Evolutionary conservation across 164 flowering plant species (phyloP).

Genomic region (Sedum album): DNA sequence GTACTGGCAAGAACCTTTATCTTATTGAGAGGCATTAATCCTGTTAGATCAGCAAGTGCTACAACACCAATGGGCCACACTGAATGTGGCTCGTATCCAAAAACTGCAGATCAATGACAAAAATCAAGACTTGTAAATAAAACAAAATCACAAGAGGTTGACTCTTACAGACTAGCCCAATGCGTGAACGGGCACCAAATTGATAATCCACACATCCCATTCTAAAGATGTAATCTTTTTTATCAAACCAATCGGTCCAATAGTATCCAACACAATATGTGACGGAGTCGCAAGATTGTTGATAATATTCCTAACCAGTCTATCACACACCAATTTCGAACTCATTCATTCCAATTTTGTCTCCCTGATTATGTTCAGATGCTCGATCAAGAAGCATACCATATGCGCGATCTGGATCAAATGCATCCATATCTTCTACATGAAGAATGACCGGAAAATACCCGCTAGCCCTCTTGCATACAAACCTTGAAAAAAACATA

Average conservation of each 20-base stretch:
- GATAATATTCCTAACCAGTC: background rate
- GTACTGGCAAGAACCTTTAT: conserved; percentile 84
- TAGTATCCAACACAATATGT: too few relatives aligned
- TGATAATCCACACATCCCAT: too few relatives aligned
- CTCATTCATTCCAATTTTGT: too few relatives aligned
- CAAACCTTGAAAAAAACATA: conserved; percentile 44
- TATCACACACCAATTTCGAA: background rate
- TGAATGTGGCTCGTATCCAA: conserved; percentile 94
- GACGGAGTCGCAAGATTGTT: too few relatives aligned
- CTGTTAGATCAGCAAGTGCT: conserved; percentile 63
- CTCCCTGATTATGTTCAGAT: too few relatives aligned
- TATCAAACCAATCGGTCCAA: too few relatives aligned
- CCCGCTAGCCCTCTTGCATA: conserved; percentile 66
- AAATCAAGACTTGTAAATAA: background rate
- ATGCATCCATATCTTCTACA: conserved; percentile 66
- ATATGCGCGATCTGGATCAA: conserved; percentile 64
- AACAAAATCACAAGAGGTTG: background rate
- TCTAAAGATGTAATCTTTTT: too few relatives aligned
- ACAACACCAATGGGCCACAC: conserved; percentile 86
- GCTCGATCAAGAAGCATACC: conserved; percentile 28
- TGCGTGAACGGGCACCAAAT: too few relatives aligned
- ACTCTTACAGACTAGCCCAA: background rate
- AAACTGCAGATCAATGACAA: conserved; percentile 43
- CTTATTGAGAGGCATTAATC: conserved; percentile 77
- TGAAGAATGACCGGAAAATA: conserved; percentile 66